A percentile compares a stretch with the other conserved stretches of the same genome.
These are phyloP conservation scores for Fusarium duplospermum DNA, from an alignment of 2,329 filamentous ascomycete genomes.

Conservation along the genomic window DNA sequence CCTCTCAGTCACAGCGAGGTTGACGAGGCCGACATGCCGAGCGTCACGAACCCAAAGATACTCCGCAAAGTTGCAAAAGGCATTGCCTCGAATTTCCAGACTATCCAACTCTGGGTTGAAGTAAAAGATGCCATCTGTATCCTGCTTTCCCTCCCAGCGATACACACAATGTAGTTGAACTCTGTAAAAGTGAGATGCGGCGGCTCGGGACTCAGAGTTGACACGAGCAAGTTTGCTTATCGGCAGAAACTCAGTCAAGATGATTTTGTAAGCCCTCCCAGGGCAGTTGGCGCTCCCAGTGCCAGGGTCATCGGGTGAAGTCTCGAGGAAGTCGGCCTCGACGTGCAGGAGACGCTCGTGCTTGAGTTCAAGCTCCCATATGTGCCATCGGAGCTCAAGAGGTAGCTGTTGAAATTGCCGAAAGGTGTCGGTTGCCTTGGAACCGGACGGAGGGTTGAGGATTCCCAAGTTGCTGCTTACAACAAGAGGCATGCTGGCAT, in stretches of 20 bases:
- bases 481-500: background rate
- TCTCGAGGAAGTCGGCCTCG: background rate
- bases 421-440: background rate
- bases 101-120: background rate
- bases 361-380: background rate
- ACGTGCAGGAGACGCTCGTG: background rate
- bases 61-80: background rate
- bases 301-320: background rate
- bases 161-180: background rate
- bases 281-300: background rate
- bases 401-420: background rate
- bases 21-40: background rate
- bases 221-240: slow-evolving; percentile 1
- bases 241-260: background rate
- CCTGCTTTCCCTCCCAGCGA: background rate
- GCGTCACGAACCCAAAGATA: background rate
- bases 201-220: background rate
- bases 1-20: background rate
- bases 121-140: background rate
- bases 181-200: background rate
- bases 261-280: background rate
- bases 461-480: background rate
- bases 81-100: background rate
- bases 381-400: background rate
- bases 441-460: background rate